These are phyloP conservation scores for Rubroboletus satanas DNA, from an alignment of 768 basidiomycete genomes.

Conservation along the genomic window DNA sequence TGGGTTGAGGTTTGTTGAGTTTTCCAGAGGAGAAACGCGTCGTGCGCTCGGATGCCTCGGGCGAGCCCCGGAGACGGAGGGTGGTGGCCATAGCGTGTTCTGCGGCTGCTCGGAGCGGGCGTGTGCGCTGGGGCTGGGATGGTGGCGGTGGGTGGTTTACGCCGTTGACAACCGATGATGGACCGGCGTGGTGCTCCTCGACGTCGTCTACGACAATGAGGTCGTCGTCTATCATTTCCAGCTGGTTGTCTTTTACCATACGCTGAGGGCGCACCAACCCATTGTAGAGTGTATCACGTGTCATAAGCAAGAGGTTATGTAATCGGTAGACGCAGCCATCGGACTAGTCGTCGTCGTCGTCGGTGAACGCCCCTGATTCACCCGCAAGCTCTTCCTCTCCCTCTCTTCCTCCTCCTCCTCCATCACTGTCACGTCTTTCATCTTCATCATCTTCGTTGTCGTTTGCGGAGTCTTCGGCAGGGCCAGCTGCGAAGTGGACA, in stretches of 20 bases:
- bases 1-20: conserved; percentile 54
- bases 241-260: neutral
- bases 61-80: conserved; percentile 29
- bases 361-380: conserved; percentile 1
- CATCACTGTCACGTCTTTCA: conserved; percentile 7
- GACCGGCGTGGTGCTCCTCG: conserved; percentile 39
- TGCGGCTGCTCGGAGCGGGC: conserved; percentile 31
- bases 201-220: conserved; percentile 60
- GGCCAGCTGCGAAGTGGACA: neutral
- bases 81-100: conserved; percentile 36
- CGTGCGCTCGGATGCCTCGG: conserved; percentile 42
- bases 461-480: neutral
- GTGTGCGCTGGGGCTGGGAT: conserved; percentile 25
- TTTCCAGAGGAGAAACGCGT: conserved; percentile 55
- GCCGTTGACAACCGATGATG: conserved; percentile 34
- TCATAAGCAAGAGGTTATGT: neutral
- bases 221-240: conserved; percentile 50
- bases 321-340: neutral
- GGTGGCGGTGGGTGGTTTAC: conserved; percentile 14
- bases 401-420: conserved; percentile 12
- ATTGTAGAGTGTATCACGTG: conserved; percentile 16
- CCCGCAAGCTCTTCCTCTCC: conserved; percentile 8
- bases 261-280: neutral
- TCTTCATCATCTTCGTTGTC: neutral
- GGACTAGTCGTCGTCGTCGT: conserved; percentile 17